Base-by-base conservation (phyloP, 176 grass and related monocot genomes). In the Dendrocalamus sinicus region DNA sequence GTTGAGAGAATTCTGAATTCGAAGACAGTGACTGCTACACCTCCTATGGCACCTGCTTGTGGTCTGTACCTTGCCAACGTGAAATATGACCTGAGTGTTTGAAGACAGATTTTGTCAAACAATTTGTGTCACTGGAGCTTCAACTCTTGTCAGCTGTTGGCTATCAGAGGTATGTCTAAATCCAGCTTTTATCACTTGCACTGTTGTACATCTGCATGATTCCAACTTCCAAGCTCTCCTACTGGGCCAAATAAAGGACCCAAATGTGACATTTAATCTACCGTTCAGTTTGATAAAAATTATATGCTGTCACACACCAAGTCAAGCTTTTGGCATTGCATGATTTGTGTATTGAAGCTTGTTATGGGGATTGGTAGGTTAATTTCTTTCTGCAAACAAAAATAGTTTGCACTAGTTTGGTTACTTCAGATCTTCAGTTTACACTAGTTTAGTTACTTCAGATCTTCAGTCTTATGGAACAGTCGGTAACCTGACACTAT, bases 21-120 rank as follows among this genome's bases (percentile, higher is more conserved):
- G 84, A 98, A 98, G 73, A 81, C 88, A 5, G 83, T 98, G 52
- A 81, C 90, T 82, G 93, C 86, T 86, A 90, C 88, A 76, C 94
- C 91, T 85, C 86, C 90, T 41, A 96, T 99, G 96, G 93, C 96
- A 88, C 96, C 96, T 83, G 81, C 90, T 67, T 94, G 88, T 76
- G 93, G 93, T 58, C 92, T 99, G 22, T 99, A 96, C 85, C 96
- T 99, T 79, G 90, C 81, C 45, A 89, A 92, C 7, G 93, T 99
- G 78, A 99, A 99, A 86, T 96, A 96, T 89, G 92, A 99, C 73
- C 77, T 91, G 30, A 84, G 40, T 70, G 50, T 85, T 83, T 89
- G 70, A 86, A 83, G 50, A 73, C 9, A 50, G n/a, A 76, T 24
- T 71, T 70, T 78, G 39, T 89, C n/a, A 84, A 70, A 51, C 28